A percentile compares a stretch with the other conserved stretches of the same genome.
These are phyloP conservation scores for Cordia subcordata DNA, from an alignment of 257 asterid species.

Conservation along the genomic window DNA sequence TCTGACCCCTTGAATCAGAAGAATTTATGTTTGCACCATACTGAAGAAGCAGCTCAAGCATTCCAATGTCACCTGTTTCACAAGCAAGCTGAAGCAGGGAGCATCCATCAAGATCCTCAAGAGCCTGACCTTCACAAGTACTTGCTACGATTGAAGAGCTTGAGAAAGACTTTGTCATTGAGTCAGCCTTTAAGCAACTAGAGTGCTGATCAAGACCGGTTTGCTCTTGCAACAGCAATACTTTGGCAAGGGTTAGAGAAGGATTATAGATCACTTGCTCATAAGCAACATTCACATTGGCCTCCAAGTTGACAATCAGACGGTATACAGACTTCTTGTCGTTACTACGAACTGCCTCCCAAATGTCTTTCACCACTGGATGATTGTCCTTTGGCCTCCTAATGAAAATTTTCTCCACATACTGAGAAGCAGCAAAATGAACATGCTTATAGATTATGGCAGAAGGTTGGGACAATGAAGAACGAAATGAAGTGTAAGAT, in stretches of 20 bases:
- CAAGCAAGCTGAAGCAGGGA: constrained; percentile 92
- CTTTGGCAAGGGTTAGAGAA: constrained; percentile 90
- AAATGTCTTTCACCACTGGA: constrained; percentile 58
- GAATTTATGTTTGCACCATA: constrained; percentile 85
- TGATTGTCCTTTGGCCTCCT: constrained; percentile 62
- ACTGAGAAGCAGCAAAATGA: constrained; percentile 34
- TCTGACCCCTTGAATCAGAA: constrained; percentile 59
- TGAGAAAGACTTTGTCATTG: constrained; percentile 22
- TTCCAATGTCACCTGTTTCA: constrained; percentile 86
- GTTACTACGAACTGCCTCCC: constrained; percentile 86
- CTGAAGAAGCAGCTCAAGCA: constrained; percentile 95
- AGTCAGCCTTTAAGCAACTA: constrained; percentile 39
- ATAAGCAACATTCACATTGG: constrained; percentile 56
- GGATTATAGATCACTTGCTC: constrained; percentile 43
- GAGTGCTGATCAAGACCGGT: constrained; percentile 38
- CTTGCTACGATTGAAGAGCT: constrained; percentile 30
- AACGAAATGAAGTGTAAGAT: no score
- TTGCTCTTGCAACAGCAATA: constrained; percentile 82
- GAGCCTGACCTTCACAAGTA: constrained; percentile 34
- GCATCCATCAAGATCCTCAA: constrained; percentile 54
- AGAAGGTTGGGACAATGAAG: no score
- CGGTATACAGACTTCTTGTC: constrained; percentile 78
- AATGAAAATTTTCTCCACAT: constrained; percentile 82
- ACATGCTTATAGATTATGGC: background rate
- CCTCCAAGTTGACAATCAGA: constrained; percentile 72